Percentiles rank a stretch among this genome's conserved stretches.
Evolutionary conservation across 2,329 filamentous ascomycete genomes (phyloP).

Genomic region (Paecilomyces sp.): DNA sequence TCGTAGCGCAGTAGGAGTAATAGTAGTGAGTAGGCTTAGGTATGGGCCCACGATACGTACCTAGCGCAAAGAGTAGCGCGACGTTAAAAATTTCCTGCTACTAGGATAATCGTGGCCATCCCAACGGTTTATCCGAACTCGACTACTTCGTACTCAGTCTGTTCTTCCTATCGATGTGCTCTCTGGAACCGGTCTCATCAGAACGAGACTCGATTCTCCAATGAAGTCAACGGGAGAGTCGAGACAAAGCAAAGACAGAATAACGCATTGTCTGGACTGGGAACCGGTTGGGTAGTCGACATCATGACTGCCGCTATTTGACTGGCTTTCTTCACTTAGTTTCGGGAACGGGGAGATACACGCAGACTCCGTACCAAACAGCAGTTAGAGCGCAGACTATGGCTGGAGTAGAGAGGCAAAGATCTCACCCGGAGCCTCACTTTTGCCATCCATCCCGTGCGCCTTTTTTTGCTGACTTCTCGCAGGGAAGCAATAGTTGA

Average conservation of each 20-base stretch:
- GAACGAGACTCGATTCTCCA: not conserved
- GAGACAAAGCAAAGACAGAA: not conserved
- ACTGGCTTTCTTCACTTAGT: not conserved
- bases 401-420: not conserved
- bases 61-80: not conserved
- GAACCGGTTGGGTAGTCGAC: not conserved
- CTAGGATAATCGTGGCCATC: not conserved
- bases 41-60: not conserved
- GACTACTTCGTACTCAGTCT: not conserved
- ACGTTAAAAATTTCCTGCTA: not conserved
- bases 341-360: not conserved
- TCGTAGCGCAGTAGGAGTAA: no score
- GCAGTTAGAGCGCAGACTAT: no score
- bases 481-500: not conserved
- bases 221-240: not conserved
- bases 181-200: not conserved
- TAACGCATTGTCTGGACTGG: not conserved
- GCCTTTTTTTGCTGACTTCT: not conserved
- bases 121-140: not conserved
- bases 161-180: not conserved
- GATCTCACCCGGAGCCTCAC: not conserved
- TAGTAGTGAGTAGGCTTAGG: no score
- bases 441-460: not conserved
- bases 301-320: not conserved
- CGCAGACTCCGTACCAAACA: not conserved